Conservation (phyloP, 179 eudicot genomes). For the Vitellaria paradoxa region DNA sequence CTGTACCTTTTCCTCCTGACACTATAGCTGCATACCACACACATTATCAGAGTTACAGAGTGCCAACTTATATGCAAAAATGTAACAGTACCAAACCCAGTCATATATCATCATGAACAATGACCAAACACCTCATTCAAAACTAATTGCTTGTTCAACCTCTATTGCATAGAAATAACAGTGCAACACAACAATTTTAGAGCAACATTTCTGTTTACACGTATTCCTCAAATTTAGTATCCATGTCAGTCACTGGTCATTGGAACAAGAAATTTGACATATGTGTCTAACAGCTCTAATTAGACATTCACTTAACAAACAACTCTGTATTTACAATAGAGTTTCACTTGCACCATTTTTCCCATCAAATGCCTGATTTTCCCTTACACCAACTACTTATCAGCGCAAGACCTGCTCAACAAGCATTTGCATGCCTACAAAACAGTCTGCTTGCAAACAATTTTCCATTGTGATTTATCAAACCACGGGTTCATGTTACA, state of each 20-base stretch:
- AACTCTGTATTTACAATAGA: too few species aligned
- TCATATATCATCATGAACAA: neutral
- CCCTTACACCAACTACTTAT: neutral
- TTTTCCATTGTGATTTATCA: neutral
- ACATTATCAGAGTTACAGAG: neutral
- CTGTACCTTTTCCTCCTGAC: slow-evolving; percentile 98
- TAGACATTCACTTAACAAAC: too few species aligned
- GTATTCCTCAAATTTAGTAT: too few species aligned
- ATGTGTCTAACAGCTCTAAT: too few species aligned
- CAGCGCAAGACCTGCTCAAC: neutral
- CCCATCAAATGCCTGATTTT: too few species aligned
- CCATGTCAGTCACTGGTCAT: too few species aligned
- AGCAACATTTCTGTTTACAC: too few species aligned
- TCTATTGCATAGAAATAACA: too few species aligned
- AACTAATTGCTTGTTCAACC: neutral
- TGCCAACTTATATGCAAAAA: neutral
- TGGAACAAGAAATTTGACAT: too few species aligned
- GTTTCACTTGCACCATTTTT: too few species aligned
- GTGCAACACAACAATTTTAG: too few species aligned
- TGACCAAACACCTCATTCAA: neutral
- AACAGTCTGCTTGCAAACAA: neutral
- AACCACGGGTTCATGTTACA: neutral
- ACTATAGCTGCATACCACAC: slow-evolving; percentile 76
- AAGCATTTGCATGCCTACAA: neutral
- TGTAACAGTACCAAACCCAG: neutral